Evolutionary conservation across 345 rosid species (phyloP), one percentile per base, ranked within the genome.

Genomic region (Zanthoxylum bungeanum): DNA sequence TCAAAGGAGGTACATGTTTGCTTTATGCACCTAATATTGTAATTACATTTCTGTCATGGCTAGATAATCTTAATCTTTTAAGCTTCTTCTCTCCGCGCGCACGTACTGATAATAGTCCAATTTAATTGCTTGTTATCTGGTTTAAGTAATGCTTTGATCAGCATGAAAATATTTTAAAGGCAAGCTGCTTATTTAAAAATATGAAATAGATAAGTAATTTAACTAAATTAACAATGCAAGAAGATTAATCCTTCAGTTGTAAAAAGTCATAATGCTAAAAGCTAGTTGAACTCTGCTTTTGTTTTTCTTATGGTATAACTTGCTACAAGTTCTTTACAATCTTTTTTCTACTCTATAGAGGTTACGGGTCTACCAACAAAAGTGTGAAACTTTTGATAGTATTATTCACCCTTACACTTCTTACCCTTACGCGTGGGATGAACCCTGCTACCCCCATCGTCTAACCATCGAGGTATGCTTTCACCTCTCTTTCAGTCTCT

Each of bases 371-470:
- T 90, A 88, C 74, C 98, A 93, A 69, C 98, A 89, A 75, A 86
- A 75, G 72, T 93, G 97, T 78, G 98, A 93, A 82, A 88, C 86
- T 66, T 89, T 86, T 77, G 98, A 90, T 77, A 87, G 97, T 56
- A 77, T 83, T 57, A 73, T 93, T 78, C 87, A 88, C 52, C 89
- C 96, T 14, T 93, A 91, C 74, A 81, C 88, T 36, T 89, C 93
- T 60, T 86, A 87, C 80, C 94, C 92, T 50, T 91, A 93, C 84
- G 96, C 98, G 39, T 93, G 98, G 98, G 98, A 93, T 90, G 98
- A 93, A 81, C 96, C 97, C 60, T 87, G 85, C 75, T 91, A 79
- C 78, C 97, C 97, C 12, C 96, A 90, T 77, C 93, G 94, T 78
- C 86, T 93, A 59, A 79, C 85, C 71, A 72, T 93, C 73, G 97